A percentile compares a stretch with the other conserved stretches of the same genome.
These are phyloP conservation scores for Staphylotrichum longicolle DNA, from an alignment of 495 filamentous ascomycete species.

Conservation along the genomic window DNA sequence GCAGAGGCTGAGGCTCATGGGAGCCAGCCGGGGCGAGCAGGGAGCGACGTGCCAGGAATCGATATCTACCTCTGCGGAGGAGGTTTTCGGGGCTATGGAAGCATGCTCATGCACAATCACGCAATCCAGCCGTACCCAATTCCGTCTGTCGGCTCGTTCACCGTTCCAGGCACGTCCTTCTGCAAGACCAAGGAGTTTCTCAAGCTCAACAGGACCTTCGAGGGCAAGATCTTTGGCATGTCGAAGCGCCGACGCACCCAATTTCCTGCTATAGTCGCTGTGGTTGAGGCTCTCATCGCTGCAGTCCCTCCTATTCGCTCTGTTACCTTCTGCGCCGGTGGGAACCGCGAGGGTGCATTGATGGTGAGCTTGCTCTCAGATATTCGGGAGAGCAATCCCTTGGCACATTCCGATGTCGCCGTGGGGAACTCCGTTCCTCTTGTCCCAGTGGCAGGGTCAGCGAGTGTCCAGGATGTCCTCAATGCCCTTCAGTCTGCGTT, in stretches of 20 bases:
- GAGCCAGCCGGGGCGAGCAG: slow-evolving; percentile 35
- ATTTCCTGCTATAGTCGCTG: slow-evolving; percentile 77
- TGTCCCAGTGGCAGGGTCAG: slow-evolving; percentile 22
- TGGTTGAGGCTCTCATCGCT: slow-evolving; percentile 68
- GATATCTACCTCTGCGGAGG: slow-evolving; percentile 85
- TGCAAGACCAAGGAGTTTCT: slow-evolving; percentile 58
- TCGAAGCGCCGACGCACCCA: slow-evolving; percentile 77
- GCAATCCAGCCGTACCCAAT: slow-evolving; percentile 74
- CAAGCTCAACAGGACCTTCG: slow-evolving; percentile 50
- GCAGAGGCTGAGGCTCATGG: slow-evolving; percentile 42
- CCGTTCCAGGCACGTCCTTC: slow-evolving; percentile 60
- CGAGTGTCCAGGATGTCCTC: slow-evolving; percentile 48
- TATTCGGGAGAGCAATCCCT: slow-evolving; percentile 62
- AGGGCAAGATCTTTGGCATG: slow-evolving; percentile 70
- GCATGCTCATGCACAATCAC: slow-evolving; percentile 72
- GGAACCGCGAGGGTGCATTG: slow-evolving; percentile 79
- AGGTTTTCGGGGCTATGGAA: slow-evolving; percentile 88
- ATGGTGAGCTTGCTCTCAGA: slow-evolving; percentile 61
- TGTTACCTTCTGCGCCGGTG: slow-evolving; percentile 79
- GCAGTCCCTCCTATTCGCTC: slow-evolving; percentile 68
- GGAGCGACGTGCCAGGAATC: slow-evolving; percentile 54
- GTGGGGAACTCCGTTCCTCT: slow-evolving; percentile 2
- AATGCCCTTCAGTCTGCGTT: slow-evolving; percentile 53
- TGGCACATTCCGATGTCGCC: slow-evolving; percentile 43
- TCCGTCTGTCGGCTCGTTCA: slow-evolving; percentile 79